Conservation (phyloP, 768 basidiomycete species). For the Daedalea quercina region DNA sequence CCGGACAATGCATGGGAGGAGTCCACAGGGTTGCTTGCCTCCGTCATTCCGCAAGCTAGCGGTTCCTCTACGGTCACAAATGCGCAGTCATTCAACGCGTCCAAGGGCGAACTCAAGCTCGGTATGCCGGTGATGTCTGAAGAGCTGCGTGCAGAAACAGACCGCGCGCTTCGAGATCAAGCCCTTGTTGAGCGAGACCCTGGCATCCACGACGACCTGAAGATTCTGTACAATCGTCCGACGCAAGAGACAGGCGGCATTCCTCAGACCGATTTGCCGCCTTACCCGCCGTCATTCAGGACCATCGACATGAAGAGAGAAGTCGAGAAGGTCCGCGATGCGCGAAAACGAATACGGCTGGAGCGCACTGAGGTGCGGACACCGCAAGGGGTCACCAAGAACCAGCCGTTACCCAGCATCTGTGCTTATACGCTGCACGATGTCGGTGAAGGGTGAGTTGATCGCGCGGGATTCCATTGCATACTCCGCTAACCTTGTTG, state of each 20-base stretch:
- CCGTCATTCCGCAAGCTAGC: constrained; percentile 63
- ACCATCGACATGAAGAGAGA: constrained; percentile 86
- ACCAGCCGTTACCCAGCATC: constrained; percentile 80
- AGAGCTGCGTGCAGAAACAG: constrained; percentile 75
- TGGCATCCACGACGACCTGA: constrained; percentile 60
- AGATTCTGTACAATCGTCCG: constrained; percentile 34
- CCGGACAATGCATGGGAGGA: constrained; percentile 75
- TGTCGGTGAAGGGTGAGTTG: constrained; percentile 82
- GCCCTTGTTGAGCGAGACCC: constrained; percentile 70
- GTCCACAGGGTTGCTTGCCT: constrained; percentile 75
- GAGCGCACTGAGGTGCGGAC: constrained; percentile 54
- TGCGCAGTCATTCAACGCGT: constrained; percentile 67
- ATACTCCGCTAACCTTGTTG: constrained; percentile 1
- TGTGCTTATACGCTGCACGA: constrained; percentile 96
- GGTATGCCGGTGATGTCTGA: constrained; percentile 77
- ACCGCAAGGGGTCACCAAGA: constrained; percentile 29
- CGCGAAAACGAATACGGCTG: constrained; percentile 84
- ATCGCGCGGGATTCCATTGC: background rate
- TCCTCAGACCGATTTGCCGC: constrained; percentile 70
- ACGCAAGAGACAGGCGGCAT: constrained; percentile 46
- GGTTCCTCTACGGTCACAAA: constrained; percentile 45
- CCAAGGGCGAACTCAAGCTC: constrained; percentile 76
- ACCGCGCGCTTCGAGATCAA: constrained; percentile 75
- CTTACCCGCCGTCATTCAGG: constrained; percentile 78
- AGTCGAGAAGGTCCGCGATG: constrained; percentile 83